Percentiles rank a stretch among this genome's conserved stretches.
Evolutionary conservation across 495 filamentous ascomycete genomes (phyloP).

Genomic region (Stereocaulon alpinum): DNA sequence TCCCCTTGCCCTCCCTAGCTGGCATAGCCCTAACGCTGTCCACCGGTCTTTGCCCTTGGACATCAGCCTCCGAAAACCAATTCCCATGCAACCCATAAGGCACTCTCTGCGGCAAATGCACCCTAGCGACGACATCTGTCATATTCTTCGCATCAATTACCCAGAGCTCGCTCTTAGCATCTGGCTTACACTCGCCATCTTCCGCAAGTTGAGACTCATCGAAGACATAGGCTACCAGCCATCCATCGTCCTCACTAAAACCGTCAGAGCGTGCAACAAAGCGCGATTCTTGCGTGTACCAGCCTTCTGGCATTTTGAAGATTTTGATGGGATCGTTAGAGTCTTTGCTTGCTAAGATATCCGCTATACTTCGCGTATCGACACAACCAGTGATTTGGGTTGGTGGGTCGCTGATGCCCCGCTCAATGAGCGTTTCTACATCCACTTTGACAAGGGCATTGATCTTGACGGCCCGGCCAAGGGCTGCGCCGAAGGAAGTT

Average conservation of each 20-base stretch:
- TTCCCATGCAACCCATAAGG: constrained; percentile 57
- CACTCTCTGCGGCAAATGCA: constrained; percentile 50
- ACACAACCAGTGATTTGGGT: constrained; percentile 42
- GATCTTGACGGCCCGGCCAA: constrained; percentile 49
- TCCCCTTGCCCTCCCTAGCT: not conserved
- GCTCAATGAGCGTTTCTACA: constrained; percentile 35
- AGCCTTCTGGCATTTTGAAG: constrained; percentile 45
- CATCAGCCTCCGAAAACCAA: constrained; percentile 51
- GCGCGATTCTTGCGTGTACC: constrained; percentile 53
- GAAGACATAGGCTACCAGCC: constrained; percentile 51
- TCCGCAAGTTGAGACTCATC: constrained; percentile 43
- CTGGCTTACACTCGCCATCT: constrained; percentile 30
- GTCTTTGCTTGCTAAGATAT: constrained; percentile 35
- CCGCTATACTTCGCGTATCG: constrained; percentile 38
- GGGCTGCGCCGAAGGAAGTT: constrained; percentile 41
- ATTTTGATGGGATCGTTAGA: constrained; percentile 44
- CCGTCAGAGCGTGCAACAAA: constrained; percentile 43
- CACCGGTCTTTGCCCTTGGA: constrained; percentile 32
- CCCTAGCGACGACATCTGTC: constrained; percentile 42
- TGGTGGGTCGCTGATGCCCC: constrained; percentile 33
- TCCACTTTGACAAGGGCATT: constrained; percentile 51
- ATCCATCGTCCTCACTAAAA: constrained; percentile 46
- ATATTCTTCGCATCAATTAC: constrained; percentile 50
- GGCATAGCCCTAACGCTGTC: constrained; percentile 4
- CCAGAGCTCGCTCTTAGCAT: constrained; percentile 51